Evolutionary conservation across 164 flowering plant species (phyloP), one percentile per base, ranked within the genome.

Genomic region (Stephania yunnanensis): DNA sequence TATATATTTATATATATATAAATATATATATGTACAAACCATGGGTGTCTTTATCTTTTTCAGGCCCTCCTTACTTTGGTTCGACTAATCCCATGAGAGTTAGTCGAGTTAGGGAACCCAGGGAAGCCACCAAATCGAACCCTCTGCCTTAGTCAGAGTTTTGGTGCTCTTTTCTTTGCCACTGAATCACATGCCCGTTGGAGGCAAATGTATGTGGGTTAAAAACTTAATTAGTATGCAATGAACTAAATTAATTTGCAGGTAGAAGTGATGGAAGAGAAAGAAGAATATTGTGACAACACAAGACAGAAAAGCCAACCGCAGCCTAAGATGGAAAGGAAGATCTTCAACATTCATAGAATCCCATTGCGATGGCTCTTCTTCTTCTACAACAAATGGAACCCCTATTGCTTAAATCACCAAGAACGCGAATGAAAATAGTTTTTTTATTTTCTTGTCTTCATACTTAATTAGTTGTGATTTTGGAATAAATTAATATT

Each of bases 281-380:
- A 50, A 31, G 73, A 48, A 73, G 79, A 74, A 52, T n/a, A 4
- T 68, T 71, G 31, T 19, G 77, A 46, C 10, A 72, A 65, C 6
- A 0, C 45, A 19, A 46, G 15, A 70, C 20, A 72, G 69, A 63
- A 72, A 70, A 70, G 75, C 52, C 73, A 74, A 75, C 64, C 73
- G 20, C 72, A 71, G 42, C 42, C 72, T 63, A 76, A 82, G n/a
- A 61, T 81, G 3, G 79, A 71, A 65, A 79, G 61, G 65, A 75
- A 50, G n/a, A 15, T 88, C 52, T 15, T 30, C 11, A 82, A 69
- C 25, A 42, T 84, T 17, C 83, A 83, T 83, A 80, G 71, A 74
- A 11, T 80, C 19, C 68, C 82, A 17, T 79, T 84, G 77, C 75
- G 77, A 81, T 81, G 72, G 15, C 19, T 80, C 7, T 78, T 80